A percentile compares a stretch with the other conserved stretches of the same genome.
Conservation (phyloP, 2,329 filamentous ascomycete species). For the Penicillium sclerotiorum region DNA sequence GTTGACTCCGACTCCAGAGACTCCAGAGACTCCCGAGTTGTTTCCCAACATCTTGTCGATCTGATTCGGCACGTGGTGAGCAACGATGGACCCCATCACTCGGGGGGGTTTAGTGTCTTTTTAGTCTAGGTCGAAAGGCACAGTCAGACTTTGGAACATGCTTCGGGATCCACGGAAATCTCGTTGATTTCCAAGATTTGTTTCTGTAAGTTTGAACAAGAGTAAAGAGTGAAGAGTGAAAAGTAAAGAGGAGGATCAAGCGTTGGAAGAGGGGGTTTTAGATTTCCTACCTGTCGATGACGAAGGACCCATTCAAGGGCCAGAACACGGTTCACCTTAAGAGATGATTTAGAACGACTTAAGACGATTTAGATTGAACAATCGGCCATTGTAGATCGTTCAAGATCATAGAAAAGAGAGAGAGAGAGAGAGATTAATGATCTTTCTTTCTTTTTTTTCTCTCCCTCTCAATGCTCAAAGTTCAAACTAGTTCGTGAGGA, state of each 20-base stretch:
- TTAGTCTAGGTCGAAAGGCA: neutral
- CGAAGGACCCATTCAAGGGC: conserved; percentile 7
- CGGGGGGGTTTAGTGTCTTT: conserved; percentile 22
- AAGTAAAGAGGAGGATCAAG: conserved; percentile 4
- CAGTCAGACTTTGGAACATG: neutral
- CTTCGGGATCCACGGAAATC: neutral
- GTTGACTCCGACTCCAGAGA: conserved; percentile 16
- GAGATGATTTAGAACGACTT: no score
- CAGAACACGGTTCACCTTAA: no score
- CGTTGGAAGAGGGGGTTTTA: conserved; percentile 4
- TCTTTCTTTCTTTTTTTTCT: no score
- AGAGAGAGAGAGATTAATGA: no score
- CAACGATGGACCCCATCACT: conserved; percentile 64
- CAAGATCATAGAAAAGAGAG: no score
- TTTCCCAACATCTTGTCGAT: conserved; percentile 67
- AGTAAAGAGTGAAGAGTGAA: neutral
- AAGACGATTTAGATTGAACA: no score
- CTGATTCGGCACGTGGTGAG: conserved; percentile 72
- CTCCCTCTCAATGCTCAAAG: no score
- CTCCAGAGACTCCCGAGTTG: conserved; percentile 38
- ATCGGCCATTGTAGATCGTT: neutral
- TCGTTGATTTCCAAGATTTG: neutral
- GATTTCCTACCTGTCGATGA: conserved; percentile 14
- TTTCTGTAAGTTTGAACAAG: neutral
- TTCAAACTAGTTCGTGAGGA: no score